These are phyloP conservation scores for Eustoma russellianum DNA, from an alignment of 257 asterid species.

Conservation along the genomic window DNA sequence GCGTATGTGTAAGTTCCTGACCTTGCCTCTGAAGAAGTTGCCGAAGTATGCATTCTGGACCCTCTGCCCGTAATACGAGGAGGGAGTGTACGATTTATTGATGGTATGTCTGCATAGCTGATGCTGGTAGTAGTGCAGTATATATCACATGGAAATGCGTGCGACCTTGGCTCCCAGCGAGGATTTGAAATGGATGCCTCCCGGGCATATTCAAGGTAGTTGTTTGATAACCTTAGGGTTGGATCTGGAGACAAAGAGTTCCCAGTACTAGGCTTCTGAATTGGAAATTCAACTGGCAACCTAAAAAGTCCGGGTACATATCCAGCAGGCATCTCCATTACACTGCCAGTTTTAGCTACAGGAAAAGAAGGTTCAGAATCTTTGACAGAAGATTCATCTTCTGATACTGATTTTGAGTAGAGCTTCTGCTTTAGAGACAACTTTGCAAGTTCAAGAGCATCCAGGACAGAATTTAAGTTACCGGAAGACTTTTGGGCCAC, in stretches of 20 bases:
- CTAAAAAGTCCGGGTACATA: constrained; percentile 52
- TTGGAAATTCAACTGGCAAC: constrained; percentile 54
- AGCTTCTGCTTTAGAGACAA: constrained; percentile 47
- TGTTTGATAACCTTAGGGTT: constrained; percentile 15
- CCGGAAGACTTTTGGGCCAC: constrained; percentile 32
- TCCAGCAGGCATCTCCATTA: constrained; percentile 32
- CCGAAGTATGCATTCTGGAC: constrained; percentile 18
- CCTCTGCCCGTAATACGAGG: constrained; percentile 19
- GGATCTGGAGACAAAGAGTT: constrained; percentile 9
- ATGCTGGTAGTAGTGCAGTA: constrained; percentile 15
- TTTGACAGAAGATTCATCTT: constrained; percentile 15
- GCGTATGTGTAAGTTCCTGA: too few relatives aligned
- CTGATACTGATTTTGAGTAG: constrained; percentile 11
- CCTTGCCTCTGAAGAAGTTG: not conserved
- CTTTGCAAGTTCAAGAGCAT: constrained; percentile 60
- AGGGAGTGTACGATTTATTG: constrained; percentile 15
- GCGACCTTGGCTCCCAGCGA: constrained; percentile 23
- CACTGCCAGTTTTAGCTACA: constrained; percentile 10
- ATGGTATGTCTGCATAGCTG: constrained; percentile 16
- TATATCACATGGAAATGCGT: constrained; percentile 12
- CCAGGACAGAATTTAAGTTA: constrained; percentile 43
- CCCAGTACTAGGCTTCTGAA: constrained; percentile 20
- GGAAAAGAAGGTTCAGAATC: constrained; percentile 19
- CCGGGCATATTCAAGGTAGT: constrained; percentile 18
- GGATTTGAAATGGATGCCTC: constrained; percentile 20